Base-by-base conservation (phyloP, 352 stramenopile species). In the Phytopythium ostracodes region DNA sequence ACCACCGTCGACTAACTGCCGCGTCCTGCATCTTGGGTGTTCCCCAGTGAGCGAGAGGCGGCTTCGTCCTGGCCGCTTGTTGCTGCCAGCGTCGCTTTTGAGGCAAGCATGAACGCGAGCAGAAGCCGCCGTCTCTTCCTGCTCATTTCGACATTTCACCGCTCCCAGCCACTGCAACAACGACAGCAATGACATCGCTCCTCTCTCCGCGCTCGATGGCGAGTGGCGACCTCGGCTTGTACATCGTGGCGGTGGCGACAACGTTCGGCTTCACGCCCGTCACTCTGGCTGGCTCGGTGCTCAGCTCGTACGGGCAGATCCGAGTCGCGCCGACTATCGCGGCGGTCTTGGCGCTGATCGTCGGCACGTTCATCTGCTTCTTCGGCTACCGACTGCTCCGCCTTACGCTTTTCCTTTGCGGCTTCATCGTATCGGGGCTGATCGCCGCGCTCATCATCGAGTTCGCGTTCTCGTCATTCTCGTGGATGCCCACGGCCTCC, bases 341-440 rank as follows among this genome's bases (percentile, higher is more conserved):
- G 3, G 72, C 80, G 2, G 75, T 73, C 18, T 66, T 79, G n/a
- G 80, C 79, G 1, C 68, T 89, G 29, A 60, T 87, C 22, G 35
- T 77, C 6, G 84, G 84, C 33, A 49, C 67, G 20, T 51, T 77
- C 22, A 43, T 89, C 25, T 88, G 77, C 46, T 56, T 86, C 8
- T 74, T 69, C 25, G 84, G 84, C 17, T 86, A 87, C 42, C 67
- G 73, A 22, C 65, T 85, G 17, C 57, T 85, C 31, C 80, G 74
- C 17, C 66, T 55, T 6, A 68, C 79, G 43, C 68, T 79, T 29
- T 81, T 91, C 47, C 33, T 77, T 11, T 84, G 71, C 57, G 79
- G 76, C 7, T 90, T 93, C 57, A 59, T 88, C 33, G 51, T 80
- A 9, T 62, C 68, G 24, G 81, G 80, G 5, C 60, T 93, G 40